phyloP scores from a whole-genome alignment of 371 early-diverging fungal species.

The Mortierella sp. region DNA sequence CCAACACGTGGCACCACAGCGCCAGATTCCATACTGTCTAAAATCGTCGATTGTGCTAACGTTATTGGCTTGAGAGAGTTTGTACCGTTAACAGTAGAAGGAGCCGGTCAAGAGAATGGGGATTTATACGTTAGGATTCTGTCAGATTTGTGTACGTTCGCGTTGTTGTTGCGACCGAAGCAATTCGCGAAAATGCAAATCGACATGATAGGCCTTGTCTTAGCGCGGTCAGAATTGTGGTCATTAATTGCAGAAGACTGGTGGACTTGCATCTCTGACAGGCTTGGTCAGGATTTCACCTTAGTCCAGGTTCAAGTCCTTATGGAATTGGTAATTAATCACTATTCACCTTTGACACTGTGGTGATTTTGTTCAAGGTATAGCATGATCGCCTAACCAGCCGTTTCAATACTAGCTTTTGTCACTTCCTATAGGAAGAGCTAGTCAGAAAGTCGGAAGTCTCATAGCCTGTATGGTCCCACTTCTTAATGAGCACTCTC shows the following conservation, averaged over 20 bases:
- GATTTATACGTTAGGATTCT: conserved; percentile 31
- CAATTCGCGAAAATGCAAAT: conserved; percentile 41
- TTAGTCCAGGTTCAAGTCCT: conserved; percentile 12
- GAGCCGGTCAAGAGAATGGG: conserved; percentile 9
- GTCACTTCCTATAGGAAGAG: conserved; percentile 28
- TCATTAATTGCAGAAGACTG: conserved; percentile 43
- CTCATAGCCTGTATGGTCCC: conserved; percentile 22
- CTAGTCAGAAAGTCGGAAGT: conserved; percentile 16
- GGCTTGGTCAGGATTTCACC: conserved; percentile 33
- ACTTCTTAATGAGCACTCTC: conserved; percentile 19
- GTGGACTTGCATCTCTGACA: conserved; percentile 41
- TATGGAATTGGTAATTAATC: conserved; percentile 23
- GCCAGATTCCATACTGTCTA: conserved; percentile 13
- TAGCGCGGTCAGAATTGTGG: conserved; percentile 31
- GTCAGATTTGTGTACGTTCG: conserved; percentile 36
- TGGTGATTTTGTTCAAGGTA: background rate
- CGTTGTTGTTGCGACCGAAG: conserved; percentile 24
- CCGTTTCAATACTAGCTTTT: conserved; percentile 13
- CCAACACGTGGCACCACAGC: conserved; percentile 1
- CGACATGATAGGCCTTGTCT: conserved; percentile 39
- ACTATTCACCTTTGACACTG: background rate
- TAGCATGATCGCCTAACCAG: background rate
- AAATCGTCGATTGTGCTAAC: conserved; percentile 20
- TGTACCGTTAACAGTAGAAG: background rate
- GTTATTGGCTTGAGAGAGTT: conserved; percentile 18